These are phyloP conservation scores for Epichloe hybrida DNA, from an alignment of 2,329 filamentous ascomycete species.

Conservation along the genomic window DNA sequence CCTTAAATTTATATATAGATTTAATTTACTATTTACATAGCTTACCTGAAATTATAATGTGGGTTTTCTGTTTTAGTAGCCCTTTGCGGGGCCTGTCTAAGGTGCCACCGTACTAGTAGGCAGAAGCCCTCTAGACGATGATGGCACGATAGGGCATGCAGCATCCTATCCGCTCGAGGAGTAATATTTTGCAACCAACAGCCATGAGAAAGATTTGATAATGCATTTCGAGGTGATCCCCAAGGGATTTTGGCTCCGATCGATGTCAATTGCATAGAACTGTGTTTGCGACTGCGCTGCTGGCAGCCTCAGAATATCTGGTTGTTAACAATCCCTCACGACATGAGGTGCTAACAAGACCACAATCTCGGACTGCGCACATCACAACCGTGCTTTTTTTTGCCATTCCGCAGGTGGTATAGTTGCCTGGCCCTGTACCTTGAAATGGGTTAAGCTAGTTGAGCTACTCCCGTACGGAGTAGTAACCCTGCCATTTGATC, in stretches of 20 bases:
- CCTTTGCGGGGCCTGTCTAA: too few relatives aligned
- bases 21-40: too few relatives aligned
- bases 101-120: too few relatives aligned
- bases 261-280: neutral
- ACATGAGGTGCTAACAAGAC: neutral
- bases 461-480: too few relatives aligned
- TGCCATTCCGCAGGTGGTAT: conserved; percentile 3
- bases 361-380: conserved; percentile 4
- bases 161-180: neutral
- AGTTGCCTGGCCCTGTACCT: conserved; percentile 1
- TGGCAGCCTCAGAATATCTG: neutral
- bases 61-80: too few relatives aligned
- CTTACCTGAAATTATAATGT: too few relatives aligned
- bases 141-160: conserved; percentile 8
- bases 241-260: neutral
- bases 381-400: conserved; percentile 6
- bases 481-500: conserved; percentile 9
- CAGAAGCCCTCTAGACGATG: conserved; percentile 1
- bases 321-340: neutral
- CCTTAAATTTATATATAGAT: too few relatives aligned
- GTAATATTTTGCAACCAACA: neutral
- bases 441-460: neutral
- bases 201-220: neutral
- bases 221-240: too few relatives aligned
- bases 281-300: neutral